Percentiles rank a stretch among this genome's conserved stretches.
These are phyloP conservation scores for Silene latifolia DNA, from an alignment of 148 eudicot species.

Conservation along the genomic window DNA sequence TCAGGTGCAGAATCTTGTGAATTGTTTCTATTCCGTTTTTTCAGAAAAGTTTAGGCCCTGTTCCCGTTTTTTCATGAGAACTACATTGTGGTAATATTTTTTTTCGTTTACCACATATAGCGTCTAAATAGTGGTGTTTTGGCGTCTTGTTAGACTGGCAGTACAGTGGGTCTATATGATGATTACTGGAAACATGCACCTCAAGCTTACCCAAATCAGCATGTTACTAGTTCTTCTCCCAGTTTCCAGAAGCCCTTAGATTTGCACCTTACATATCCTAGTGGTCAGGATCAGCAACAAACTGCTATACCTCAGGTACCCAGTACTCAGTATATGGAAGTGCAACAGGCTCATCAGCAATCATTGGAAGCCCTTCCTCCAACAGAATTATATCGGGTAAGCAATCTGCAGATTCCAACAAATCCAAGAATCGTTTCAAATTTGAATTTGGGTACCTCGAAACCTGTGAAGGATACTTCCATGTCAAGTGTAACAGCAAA, in stretches of 20 bases:
- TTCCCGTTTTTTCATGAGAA: not conserved
- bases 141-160: constrained; percentile 51
- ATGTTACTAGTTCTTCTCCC: constrained; percentile 34
- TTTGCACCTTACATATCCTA: constrained; percentile 41
- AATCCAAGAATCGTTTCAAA: constrained; percentile 91
- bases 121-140: not conserved
- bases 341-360: constrained; percentile 45
- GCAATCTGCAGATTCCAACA: constrained; percentile 77
- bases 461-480: constrained; percentile 52
- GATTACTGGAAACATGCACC: constrained; percentile 71
- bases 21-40: not conserved
- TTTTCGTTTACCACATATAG: not conserved
- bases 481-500: constrained; percentile 45
- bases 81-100: not conserved
- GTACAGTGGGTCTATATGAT: constrained; percentile 44
- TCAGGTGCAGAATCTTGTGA: not conserved
- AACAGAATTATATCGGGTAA: constrained; percentile 56
- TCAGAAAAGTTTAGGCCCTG: not conserved
- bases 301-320: constrained; percentile 38
- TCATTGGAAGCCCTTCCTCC: constrained; percentile 51
- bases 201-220: constrained; percentile 49
- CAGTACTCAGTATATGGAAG: constrained; percentile 38
- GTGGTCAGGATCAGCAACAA: constrained; percentile 58
- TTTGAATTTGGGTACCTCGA: constrained; percentile 43
- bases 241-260: constrained; percentile 49